Base-by-base conservation (phyloP, 139 green algal genomes). In the Chara braunii region DNA sequence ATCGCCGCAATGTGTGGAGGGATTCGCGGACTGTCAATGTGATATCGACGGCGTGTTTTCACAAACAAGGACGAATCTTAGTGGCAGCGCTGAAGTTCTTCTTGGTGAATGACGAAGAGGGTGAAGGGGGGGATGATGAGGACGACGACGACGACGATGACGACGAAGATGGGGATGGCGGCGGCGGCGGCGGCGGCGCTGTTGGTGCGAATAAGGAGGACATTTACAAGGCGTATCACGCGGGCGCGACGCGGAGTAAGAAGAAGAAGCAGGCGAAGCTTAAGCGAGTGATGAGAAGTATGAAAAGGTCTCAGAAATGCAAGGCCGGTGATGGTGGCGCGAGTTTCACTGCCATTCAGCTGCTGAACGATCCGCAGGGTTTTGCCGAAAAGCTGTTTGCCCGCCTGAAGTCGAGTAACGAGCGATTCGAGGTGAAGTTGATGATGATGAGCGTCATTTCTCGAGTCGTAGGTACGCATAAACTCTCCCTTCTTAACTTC, bases 81-180 rank as follows among this genome's bases (percentile, higher is more conserved):
- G 28, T 95, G 55, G 90, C 88, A 2, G 85, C 88, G 0, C 78
- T 97, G 34, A 95, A 96, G 79, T 99, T 99, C 75, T 98, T 99
- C 74, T 70, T 97, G 67, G 57, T 80, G 40, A 64, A 45, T 18
- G 70, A 63, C 2, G 81, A 79, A 35, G 70, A 51, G 14, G 77
- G 70, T 56, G 77, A 79, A 0, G 70, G 43, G 14, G 77, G 70
- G 58, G 77, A 79, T 0, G 9, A 69, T 61, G 83, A 78, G 4
- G 77, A 56, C 3, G 67, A 78, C 5, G 60, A 43, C 0, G 80
- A 84, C 3, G 83, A 88, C 7, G 82, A 84, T 26, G 85, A 88
- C 3, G 75, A 73, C 35, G n/a, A n/a, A n/a, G n/a, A n/a, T n/a
- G n/a, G n/a, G n/a, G n/a, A 32, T 60, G 18, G 11, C n/a, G n/a